phyloP scores from a whole-genome alignment of 164 flowering plant genomes.

The Stephania japonica region DNA sequence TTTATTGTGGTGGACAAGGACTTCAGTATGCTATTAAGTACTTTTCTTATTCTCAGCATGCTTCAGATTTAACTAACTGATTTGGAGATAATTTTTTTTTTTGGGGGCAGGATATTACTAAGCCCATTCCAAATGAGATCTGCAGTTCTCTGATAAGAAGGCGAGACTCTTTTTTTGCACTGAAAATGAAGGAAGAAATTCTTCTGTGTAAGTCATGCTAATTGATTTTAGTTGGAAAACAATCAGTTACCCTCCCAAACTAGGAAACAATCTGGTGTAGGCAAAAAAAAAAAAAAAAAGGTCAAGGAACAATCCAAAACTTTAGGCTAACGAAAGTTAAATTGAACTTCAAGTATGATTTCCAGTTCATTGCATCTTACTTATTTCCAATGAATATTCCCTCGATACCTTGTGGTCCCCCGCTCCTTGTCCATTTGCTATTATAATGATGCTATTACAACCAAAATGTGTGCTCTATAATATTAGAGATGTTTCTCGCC shows the following conservation, averaged over 20 bases:
- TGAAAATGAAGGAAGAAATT: constrained; percentile 87
- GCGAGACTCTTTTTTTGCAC: constrained; percentile 67
- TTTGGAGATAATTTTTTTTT: constrained; percentile 1
- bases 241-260: neutral
- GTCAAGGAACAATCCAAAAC: neutral
- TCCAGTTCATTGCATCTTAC: neutral
- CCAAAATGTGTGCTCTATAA: neutral
- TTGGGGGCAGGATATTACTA: constrained; percentile 71
- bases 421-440: neutral
- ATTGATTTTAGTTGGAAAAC: neutral
- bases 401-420: neutral
- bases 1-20: neutral
- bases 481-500: no score
- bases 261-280: neutral
- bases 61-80: constrained; percentile 2
- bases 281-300: neutral
- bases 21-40: neutral
- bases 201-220: constrained; percentile 64
- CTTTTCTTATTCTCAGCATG: neutral
- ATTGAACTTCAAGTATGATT: neutral
- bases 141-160: constrained; percentile 59
- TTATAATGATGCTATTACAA: neutral
- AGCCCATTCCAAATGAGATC: constrained; percentile 68
- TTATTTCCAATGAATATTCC: neutral
- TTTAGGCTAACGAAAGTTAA: no score